phyloP scores from a whole-genome alignment of 306 rosid genomes.

The Prinsepia uniflora region DNA sequence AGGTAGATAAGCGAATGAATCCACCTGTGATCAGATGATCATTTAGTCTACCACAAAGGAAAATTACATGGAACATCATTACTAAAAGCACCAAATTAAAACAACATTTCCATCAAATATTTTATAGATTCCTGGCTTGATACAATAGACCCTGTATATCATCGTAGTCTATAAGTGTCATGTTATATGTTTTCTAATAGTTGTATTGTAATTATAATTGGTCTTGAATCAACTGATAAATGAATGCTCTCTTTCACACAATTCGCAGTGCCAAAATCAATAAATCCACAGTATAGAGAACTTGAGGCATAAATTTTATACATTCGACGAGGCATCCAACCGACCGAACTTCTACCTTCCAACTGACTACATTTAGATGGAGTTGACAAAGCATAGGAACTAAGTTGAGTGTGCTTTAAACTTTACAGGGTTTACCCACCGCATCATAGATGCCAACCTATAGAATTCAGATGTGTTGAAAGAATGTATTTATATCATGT shows the following conservation, averaged over 20 bases:
- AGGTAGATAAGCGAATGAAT: conserved; percentile 83
- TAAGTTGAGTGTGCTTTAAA: too few relatives aligned
- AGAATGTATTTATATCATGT: too few relatives aligned
- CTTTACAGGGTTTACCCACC: too few relatives aligned
- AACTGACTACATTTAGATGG: too few relatives aligned
- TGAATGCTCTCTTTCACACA: neutral
- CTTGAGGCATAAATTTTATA: too few relatives aligned
- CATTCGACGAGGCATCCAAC: too few relatives aligned
- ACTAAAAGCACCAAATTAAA: neutral
- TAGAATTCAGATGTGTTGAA: too few relatives aligned
- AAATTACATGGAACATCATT: neutral
- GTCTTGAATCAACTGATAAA: neutral
- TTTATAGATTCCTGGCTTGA: neutral
- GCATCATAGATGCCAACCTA: too few relatives aligned
- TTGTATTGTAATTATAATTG: neutral
- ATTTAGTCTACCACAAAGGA: neutral
- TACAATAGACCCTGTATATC: neutral
- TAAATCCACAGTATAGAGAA: neutral
- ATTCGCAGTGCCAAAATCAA: neutral
- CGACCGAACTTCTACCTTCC: too few relatives aligned
- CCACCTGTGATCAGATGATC: conserved; percentile 45
- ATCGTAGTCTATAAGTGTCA: neutral
- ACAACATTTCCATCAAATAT: neutral
- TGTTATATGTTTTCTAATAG: neutral
- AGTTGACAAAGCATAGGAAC: too few relatives aligned